A percentile compares a stretch with the other conserved stretches of the same genome.
Conservation (phyloP, 176 grass and related monocot genomes). For the Oryza meridionalis region DNA sequence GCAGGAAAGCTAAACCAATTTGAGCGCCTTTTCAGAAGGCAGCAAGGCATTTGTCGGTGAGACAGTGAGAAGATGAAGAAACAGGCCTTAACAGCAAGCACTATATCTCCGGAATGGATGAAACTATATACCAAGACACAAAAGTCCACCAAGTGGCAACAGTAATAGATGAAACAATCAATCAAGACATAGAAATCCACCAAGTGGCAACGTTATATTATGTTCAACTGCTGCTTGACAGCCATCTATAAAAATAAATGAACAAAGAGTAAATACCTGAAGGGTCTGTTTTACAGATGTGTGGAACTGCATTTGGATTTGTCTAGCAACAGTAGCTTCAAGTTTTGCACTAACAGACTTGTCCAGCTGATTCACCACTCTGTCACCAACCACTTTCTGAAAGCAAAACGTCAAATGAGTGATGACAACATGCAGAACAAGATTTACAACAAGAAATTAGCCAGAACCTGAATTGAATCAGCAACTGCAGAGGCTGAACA, state of each 20-base stretch:
- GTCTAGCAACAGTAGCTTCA: constrained; percentile 82
- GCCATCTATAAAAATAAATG: constrained; percentile 28
- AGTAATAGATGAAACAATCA: constrained; percentile 8
- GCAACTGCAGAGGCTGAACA: constrained; percentile 59
- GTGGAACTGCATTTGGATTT: constrained; percentile 94
- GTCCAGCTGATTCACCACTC: constrained; percentile 86
- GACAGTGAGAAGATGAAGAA: neutral
- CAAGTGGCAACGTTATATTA: neutral
- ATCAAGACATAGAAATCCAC: neutral
- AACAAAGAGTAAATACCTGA: constrained; percentile 59
- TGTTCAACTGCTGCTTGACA: constrained; percentile 9
- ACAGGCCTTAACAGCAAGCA: constrained; percentile 14
- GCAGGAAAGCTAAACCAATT: constrained; percentile 6
- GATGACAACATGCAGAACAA: constrained; percentile 30
- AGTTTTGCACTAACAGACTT: constrained; percentile 91
- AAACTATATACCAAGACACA: constrained; percentile 14
- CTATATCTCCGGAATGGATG: neutral
- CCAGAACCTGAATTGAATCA: constrained; percentile 87
- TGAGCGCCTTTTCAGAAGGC: neutral
- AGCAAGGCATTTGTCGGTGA: neutral
- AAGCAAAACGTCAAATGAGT: constrained; percentile 36
- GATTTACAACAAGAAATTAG: constrained; percentile 34
- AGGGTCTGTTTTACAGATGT: constrained; percentile 86
- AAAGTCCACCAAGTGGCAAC: neutral
- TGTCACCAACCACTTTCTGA: constrained; percentile 87